Conservation (phyloP, 371 early-diverging fungal species). For the Apophysomyces trapeziformis region DNA sequence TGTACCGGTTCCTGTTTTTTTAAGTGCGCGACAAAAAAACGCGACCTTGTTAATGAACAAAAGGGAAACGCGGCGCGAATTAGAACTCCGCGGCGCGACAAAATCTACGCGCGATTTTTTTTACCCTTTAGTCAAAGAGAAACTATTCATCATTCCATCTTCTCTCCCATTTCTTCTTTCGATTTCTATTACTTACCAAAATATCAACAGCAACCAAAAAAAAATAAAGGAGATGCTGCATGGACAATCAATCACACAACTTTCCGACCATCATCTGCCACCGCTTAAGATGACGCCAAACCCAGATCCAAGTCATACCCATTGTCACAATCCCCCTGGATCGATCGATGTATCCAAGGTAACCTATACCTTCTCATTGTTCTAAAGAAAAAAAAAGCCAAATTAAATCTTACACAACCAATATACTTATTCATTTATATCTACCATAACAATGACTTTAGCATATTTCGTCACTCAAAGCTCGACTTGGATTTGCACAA, state of each 20-base stretch:
- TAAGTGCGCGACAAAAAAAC: conserved; percentile 11
- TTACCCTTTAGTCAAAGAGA: neutral
- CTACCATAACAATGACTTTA: conserved; percentile 6
- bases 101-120: conserved; percentile 7
- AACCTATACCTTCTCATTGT: neutral
- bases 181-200: conserved; percentile 6
- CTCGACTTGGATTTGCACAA: conserved; percentile 43
- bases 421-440: neutral
- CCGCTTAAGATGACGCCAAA: conserved; percentile 11
- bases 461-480: conserved; percentile 35
- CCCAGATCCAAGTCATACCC: conserved; percentile 13
- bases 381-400: conserved; percentile 12
- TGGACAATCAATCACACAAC: conserved; percentile 13
- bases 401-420: neutral
- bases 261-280: conserved; percentile 17
- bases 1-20: neutral
- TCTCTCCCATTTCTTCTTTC: conserved; percentile 1
- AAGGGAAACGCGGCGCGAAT: conserved; percentile 4
- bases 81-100: conserved; percentile 5
- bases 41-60: neutral
- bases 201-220: neutral
- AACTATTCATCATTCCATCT: conserved; percentile 13
- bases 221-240: conserved; percentile 4
- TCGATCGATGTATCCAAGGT: conserved; percentile 24
- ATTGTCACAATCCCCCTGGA: conserved; percentile 1